Evolutionary conservation across 768 basidiomycete species (phyloP), one percentile per base, ranked within the genome.

Genomic region (Crepidotus variabilis): DNA sequence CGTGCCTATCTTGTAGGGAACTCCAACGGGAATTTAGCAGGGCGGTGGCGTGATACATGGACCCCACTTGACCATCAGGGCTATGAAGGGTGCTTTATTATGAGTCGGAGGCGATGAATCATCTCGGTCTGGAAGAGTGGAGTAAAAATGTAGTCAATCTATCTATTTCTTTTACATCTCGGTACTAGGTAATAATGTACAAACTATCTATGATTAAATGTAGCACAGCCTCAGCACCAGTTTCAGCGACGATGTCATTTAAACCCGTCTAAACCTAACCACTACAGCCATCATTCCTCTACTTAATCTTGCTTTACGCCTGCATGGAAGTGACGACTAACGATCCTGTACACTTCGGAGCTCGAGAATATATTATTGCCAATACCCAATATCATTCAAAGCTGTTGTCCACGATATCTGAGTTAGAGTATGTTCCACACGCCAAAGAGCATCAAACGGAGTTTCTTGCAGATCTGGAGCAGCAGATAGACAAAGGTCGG

Each of bases 31-130:
- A 85, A 86, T 64, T 69, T 93, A 34, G 84, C 89, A 16, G 93
- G 94, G 33, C 78, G 93, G 47, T 96, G 93, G 93, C 77, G 93
- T 59, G 94, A 96, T 64, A 89, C 88, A 2, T 68, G 90, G 47
- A 92, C 84, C 50, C 83, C 85, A 0, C 68, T 78, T 9, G 71
- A 80, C 28, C 72, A 79, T 24, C 71, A 76, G 23, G 92, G 92
- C 6, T 94, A 96, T 65, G 94, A 96, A 73, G 94, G 92, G 2
- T 90, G 86, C 67, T 93, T 90, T 67, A 79, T 81, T 22, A 87
- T 90, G 86, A 83, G 81, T 61, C 74, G 88, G 55, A 78, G 88
- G 58, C 71, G 78, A 63, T 86, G 63, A 74, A n/a, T n/a, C n/a
- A n/a, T n/a, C n/a, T n/a, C n/a, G n/a, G n/a, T n/a, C n/a, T 8